A percentile compares a stretch with the other conserved stretches of the same genome.
Conservation (phyloP, 371 early-diverging fungal genomes). For the Haplosporangium sp. region DNA sequence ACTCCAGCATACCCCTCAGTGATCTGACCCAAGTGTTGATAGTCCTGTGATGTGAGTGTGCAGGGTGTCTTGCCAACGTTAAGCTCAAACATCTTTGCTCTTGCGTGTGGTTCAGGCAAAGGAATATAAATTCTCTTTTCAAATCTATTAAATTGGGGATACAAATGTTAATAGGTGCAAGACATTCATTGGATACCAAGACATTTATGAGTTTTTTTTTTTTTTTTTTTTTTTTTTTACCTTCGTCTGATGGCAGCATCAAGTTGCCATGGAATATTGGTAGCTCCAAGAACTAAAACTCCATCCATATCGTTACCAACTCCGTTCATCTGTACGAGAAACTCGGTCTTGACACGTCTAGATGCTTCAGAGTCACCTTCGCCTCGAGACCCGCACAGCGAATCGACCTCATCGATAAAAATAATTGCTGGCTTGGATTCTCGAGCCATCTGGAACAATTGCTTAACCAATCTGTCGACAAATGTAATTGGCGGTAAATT, state of each 20-base stretch:
- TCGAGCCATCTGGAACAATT: conserved; percentile 95
- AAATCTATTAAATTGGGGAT: conserved; percentile 68
- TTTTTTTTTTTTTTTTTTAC: conserved; percentile 46
- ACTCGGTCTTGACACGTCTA: conserved; percentile 95
- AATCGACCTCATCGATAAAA: conserved; percentile 99
- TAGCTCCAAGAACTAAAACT: conserved; percentile 95
- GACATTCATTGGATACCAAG: background rate
- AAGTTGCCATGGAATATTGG: conserved; percentile 97
- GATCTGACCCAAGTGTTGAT: conserved; percentile 76
- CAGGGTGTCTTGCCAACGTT: conserved; percentile 93
- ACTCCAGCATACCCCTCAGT: conserved; percentile 80
- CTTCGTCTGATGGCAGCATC: conserved; percentile 94
- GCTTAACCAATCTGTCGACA: conserved; percentile 83
- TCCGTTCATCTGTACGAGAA: conserved; percentile 98
- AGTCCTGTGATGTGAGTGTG: conserved; percentile 77
- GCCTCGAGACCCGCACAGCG: conserved; percentile 92
- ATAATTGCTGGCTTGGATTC: conserved; percentile 95
- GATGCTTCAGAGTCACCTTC: conserved; percentile 97
- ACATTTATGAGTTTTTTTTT: background rate
- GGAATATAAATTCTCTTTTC: conserved; percentile 98
- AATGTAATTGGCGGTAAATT: background rate
- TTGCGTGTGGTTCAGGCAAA: conserved; percentile 89
- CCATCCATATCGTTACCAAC: conserved; percentile 95
- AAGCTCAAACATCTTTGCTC: conserved; percentile 92
- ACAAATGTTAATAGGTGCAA: background rate